A percentile compares a stretch with the other conserved stretches of the same genome.
phyloP scores from a whole-genome alignment of 345 rosid species.

The Limnanthes douglasii region DNA sequence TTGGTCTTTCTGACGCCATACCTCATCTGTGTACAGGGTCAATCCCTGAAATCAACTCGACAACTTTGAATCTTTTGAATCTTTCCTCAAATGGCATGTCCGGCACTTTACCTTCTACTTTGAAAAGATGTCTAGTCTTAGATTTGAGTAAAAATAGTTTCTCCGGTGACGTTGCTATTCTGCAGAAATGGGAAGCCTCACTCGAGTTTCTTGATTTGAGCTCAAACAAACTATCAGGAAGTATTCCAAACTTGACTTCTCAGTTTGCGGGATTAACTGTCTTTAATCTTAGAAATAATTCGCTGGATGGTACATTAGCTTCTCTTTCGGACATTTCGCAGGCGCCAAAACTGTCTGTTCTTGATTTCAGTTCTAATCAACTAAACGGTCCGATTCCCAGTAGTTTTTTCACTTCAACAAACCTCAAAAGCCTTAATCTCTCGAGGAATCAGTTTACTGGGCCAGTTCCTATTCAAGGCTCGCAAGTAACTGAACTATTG shows the following conservation, averaged over 20 bases:
- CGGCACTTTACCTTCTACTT: conserved; percentile 45
- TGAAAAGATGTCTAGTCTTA: conserved; percentile 23
- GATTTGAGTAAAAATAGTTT: conserved; percentile 73
- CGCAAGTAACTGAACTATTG: conserved; percentile 45
- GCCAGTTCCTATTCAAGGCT: conserved; percentile 42
- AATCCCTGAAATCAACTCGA: conserved; percentile 37
- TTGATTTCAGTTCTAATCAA: conserved; percentile 72
- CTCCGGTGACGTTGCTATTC: conserved; percentile 39
- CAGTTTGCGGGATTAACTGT: conserved; percentile 32
- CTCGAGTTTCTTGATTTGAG: conserved; percentile 70
- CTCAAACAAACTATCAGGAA: conserved; percentile 64
- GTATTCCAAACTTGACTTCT: conserved; percentile 42
- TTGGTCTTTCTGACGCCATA: too few species aligned
- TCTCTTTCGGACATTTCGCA: conserved; percentile 26
- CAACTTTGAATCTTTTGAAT: conserved; percentile 47
- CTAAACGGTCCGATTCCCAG: conserved; percentile 48
- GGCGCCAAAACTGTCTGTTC: conserved; percentile 24
- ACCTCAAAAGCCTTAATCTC: conserved; percentile 59
- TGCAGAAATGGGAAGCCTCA: conserved; percentile 54
- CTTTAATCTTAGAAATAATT: conserved; percentile 53
- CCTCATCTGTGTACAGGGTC: conserved; percentile 45
- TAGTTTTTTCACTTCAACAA: conserved; percentile 37
- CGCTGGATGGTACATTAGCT: conserved; percentile 49
- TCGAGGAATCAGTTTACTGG: conserved; percentile 63
- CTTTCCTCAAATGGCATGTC: conserved; percentile 64